phyloP scores from a whole-genome alignment of 2,329 filamentous ascomycete genomes.

The Ustulina deusta region DNA sequence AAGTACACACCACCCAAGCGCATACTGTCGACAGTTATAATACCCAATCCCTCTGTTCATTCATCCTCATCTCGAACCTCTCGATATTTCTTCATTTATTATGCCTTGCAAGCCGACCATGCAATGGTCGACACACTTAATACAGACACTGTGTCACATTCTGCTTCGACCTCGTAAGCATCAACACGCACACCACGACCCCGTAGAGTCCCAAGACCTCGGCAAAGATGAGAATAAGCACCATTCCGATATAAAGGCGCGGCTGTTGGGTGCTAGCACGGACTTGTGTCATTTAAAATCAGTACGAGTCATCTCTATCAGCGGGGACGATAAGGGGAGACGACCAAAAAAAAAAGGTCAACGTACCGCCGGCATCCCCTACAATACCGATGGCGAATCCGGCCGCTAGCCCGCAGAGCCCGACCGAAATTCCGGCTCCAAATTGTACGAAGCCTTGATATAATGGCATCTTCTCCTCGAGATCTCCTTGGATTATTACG shows the following conservation, averaged over 20 bases:
- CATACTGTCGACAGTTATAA: neutral
- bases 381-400: constrained; percentile 62
- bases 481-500: constrained; percentile 58
- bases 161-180: constrained; percentile 58
- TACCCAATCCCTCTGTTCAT: neutral
- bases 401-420: constrained; percentile 59
- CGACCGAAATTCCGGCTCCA: constrained; percentile 58
- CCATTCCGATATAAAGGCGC: constrained; percentile 60
- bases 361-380: constrained; percentile 59
- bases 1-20: neutral
- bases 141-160: constrained; percentile 56
- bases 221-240: constrained; percentile 62
- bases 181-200: constrained; percentile 59
- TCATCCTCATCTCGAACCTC: neutral
- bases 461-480: constrained; percentile 58
- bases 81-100: neutral
- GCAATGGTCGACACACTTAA: constrained; percentile 38
- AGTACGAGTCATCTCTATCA: neutral
- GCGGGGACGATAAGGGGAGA: neutral
- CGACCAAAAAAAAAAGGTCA: neutral
- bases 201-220: constrained; percentile 57
- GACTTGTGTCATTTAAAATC: constrained; percentile 47
- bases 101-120: neutral
- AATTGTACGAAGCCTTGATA: constrained; percentile 59
- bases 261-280: constrained; percentile 62